Conservation (phyloP, 306 rosid genomes). For the Sechiopsis laciniata region DNA sequence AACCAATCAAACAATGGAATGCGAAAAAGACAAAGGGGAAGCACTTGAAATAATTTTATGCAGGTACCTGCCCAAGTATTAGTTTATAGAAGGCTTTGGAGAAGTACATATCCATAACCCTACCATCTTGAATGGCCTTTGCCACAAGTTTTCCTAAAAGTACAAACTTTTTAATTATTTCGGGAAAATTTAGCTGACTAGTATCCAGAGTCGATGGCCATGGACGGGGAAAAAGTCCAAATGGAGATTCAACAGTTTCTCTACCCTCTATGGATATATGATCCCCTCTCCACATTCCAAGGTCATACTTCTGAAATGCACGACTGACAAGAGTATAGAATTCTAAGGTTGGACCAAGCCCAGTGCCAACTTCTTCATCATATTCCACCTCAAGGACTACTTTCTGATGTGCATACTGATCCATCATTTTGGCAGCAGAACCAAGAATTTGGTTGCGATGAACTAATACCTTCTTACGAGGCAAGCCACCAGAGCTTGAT, state of each 20-base stretch:
- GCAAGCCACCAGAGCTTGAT: constrained; percentile 38
- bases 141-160: constrained; percentile 89
- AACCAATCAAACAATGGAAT: constrained; percentile 20
- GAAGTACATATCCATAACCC: constrained; percentile 86
- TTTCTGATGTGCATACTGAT: constrained; percentile 56
- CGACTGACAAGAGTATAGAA: constrained; percentile 89
- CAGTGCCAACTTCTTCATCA: constrained; percentile 95
- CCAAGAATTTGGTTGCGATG: constrained; percentile 58
- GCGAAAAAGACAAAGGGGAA: constrained; percentile 6
- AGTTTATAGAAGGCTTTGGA: constrained; percentile 86
- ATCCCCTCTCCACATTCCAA: constrained; percentile 91
- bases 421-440: constrained; percentile 92
- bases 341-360: constrained; percentile 97
- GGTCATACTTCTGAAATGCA: constrained; percentile 73
- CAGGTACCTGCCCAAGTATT: constrained; percentile 75
- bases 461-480: constrained; percentile 79
- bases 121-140: constrained; percentile 89
- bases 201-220: constrained; percentile 51
- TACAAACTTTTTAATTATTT: constrained; percentile 57
- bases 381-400: constrained; percentile 87
- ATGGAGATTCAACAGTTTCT: constrained; percentile 36
- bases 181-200: constrained; percentile 42
- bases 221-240: constrained; percentile 85
- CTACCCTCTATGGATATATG: constrained; percentile 33
- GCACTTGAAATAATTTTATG: constrained; percentile 22